Evolutionary conservation across 495 filamentous ascomycete genomes (phyloP), one percentile per base, ranked within the genome.

Genomic region (Talaromyces nanjingensis): DNA sequence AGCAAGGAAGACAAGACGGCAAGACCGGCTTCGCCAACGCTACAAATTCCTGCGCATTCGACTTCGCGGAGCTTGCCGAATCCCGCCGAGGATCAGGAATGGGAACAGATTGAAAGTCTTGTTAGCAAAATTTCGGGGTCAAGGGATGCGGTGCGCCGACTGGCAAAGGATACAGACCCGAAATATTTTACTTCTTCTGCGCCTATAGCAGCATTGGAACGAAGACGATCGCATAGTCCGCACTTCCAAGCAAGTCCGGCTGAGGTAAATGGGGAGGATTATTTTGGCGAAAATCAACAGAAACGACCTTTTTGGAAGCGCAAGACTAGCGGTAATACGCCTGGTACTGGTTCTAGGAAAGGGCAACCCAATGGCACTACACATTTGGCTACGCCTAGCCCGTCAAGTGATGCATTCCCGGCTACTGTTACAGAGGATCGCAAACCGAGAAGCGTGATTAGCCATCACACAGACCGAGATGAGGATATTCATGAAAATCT

Each of bases 281-380:
- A 84, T 59, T 76, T 78, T 20, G 71, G 66, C 3, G 61, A 65
- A 16, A 59, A 71, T 4, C 79, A 78, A 20, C 69, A 71, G 5
- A 81, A 80, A 39, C 78, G 77, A 34, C 70, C 84, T 1, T 97
- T 98, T 68, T 98, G 94, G 94, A 96, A 92, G 72, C 88, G 94
- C 62, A 97, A 94, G 75, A 75, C 86, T 8, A 94, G 83, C 64
- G 71, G 71, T 24, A 74, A 73, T 34, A 78, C 85, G 6, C 93
- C 82, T 64, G 71, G 70, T 24, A 72, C 72, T 33, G 77, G 60
- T 49, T 69, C 54, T 39, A 66, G 63, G 63, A 73, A 74, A 65
- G 64, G 74, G 62, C 52, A 74, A 60, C 29, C 71, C 1, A 62
- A 62, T 6, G 60, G 60, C 5, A 37, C 56, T 59, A 25, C 31